Conservation (phyloP, 352 stramenopile species). For the Phytophthora nicotianae region DNA sequence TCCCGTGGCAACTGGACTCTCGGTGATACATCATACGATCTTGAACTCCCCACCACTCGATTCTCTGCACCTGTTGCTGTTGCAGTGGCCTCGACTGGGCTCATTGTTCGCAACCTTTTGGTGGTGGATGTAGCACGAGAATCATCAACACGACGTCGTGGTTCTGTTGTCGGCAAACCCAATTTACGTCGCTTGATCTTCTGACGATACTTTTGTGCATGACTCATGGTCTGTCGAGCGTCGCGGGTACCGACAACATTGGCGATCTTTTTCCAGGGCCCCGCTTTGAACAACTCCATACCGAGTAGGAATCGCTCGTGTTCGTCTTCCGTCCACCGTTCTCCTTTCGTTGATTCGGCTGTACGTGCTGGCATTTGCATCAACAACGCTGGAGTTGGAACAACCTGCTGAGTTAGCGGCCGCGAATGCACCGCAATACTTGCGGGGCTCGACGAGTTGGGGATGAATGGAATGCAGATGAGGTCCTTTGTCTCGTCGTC, state of each 20-base stretch:
- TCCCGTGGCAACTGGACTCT: slow-evolving; percentile 25
- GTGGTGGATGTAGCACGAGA: slow-evolving; percentile 11
- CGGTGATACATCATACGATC: slow-evolving; percentile 17
- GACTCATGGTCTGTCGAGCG: slow-evolving; percentile 59
- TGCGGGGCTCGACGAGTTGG: slow-evolving; percentile 1
- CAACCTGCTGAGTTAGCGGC: background rate
- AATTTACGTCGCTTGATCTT: slow-evolving; percentile 49
- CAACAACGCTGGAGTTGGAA: background rate
- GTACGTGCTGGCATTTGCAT: slow-evolving; percentile 3
- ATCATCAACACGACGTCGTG: background rate
- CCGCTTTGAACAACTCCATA: slow-evolving; percentile 51
- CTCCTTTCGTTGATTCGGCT: slow-evolving; percentile 30
- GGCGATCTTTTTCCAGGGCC: slow-evolving; percentile 55
- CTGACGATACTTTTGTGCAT: slow-evolving; percentile 64
- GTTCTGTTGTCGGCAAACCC: slow-evolving; percentile 6
- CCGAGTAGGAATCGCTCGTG: slow-evolving; percentile 55
- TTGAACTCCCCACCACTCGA: slow-evolving; percentile 10
- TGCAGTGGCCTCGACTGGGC: background rate
- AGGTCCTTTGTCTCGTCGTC: slow-evolving; percentile 40
- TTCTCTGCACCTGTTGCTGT: slow-evolving; percentile 8
- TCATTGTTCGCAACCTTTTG: slow-evolving; percentile 22
- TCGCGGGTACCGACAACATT: slow-evolving; percentile 50
- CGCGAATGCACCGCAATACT: slow-evolving; percentile 2
- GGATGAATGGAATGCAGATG: slow-evolving; percentile 36
- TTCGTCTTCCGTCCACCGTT: slow-evolving; percentile 51